Evolutionary conservation across 805 yeast genomes (phyloP).

Genomic region (Yamadazyma olivae): DNA sequence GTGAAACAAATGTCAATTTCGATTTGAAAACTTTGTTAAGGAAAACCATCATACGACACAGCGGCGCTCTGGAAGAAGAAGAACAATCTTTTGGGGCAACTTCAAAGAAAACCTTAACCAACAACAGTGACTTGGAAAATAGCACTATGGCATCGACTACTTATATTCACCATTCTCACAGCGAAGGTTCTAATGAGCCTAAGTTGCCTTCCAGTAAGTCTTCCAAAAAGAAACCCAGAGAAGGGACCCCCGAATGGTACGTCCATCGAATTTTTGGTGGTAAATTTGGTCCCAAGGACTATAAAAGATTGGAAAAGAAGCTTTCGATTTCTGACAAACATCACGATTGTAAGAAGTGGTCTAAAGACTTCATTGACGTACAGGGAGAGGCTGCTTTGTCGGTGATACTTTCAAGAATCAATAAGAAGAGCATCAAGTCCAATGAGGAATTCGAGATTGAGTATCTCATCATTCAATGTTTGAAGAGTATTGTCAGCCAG

Average conservation of each 20-base stretch:
- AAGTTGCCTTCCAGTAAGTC: neutral
- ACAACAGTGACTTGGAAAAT: slow-evolving; percentile 1
- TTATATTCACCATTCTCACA: neutral
- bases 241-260: slow-evolving; percentile 41
- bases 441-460: slow-evolving; percentile 44
- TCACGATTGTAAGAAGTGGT: slow-evolving; percentile 25
- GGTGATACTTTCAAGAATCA: slow-evolving; percentile 34
- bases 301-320: slow-evolving; percentile 31
- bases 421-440: slow-evolving; percentile 41
- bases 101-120: neutral
- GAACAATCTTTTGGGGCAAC: neutral
- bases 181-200: neutral
- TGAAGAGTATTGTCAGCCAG: slow-evolving; percentile 30
- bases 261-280: slow-evolving; percentile 35
- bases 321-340: slow-evolving; percentile 18
- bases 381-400: slow-evolving; percentile 45
- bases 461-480: slow-evolving; percentile 34
- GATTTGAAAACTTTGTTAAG: slow-evolving; percentile 23
- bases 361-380: slow-evolving; percentile 29
- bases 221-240: slow-evolving; percentile 21
- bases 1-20: slow-evolving; percentile 34
- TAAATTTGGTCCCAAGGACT: slow-evolving; percentile 30
- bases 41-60: slow-evolving; percentile 3
- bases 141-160: neutral
- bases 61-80: neutral